Conservation (phyloP, 2,329 filamentous ascomycete species). For the Xylaria polymorpha region DNA sequence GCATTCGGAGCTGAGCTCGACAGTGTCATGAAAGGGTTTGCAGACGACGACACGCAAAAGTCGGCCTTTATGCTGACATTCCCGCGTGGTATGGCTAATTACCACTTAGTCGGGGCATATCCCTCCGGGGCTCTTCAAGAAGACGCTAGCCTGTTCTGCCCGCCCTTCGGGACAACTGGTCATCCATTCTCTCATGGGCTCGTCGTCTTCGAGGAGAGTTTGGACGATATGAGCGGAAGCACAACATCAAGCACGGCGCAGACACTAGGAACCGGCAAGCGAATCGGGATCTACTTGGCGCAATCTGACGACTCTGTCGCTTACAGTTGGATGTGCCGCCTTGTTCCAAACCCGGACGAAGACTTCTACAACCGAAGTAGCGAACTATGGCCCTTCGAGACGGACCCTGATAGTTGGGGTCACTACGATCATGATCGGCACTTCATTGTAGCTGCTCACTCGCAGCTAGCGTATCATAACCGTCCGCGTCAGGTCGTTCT, state of each 20-base stretch:
- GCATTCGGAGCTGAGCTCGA: slow-evolving; percentile 26
- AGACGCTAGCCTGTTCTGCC: slow-evolving; percentile 21
- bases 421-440: slow-evolving; percentile 23
- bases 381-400: slow-evolving; percentile 20
- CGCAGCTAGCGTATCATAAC: slow-evolving; percentile 17
- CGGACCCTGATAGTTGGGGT: slow-evolving; percentile 13
- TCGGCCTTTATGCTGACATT: slow-evolving; percentile 28
- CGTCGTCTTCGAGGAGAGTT: slow-evolving; percentile 19
- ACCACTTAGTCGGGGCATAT: slow-evolving; percentile 12
- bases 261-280: not conserved
- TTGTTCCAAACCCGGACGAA: slow-evolving; percentile 16
- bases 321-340: slow-evolving; percentile 27
- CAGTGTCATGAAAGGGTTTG: slow-evolving; percentile 24
- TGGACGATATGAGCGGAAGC: not conserved
- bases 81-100: slow-evolving; percentile 22
- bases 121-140: slow-evolving; percentile 24
- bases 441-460: slow-evolving; percentile 21
- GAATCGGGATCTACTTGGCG: slow-evolving; percentile 25
- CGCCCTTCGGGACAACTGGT: slow-evolving; percentile 2
- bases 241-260: not conserved
- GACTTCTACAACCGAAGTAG: slow-evolving; percentile 8
- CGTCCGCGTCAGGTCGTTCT: slow-evolving; percentile 23
- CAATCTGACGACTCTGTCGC: slow-evolving; percentile 24
- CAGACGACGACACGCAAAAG: slow-evolving; percentile 23
- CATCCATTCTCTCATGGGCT: slow-evolving; percentile 23